Percentiles rank a stretch among this genome's conserved stretches.
Conservation (phyloP, 2,329 filamentous ascomycete genomes). For the Ascochyta viciae-villosae region DNA sequence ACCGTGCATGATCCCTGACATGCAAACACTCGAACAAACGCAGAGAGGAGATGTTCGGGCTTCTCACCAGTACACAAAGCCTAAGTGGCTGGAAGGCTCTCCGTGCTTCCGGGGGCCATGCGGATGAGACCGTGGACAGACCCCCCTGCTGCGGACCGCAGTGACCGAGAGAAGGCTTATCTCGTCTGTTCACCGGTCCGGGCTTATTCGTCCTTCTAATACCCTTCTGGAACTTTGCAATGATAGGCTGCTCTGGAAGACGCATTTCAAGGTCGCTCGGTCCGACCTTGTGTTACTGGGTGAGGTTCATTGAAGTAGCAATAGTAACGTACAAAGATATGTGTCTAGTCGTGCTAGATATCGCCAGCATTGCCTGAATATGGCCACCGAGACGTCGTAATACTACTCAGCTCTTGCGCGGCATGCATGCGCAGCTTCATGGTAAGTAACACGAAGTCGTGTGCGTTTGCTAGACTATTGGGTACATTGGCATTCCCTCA, state of each 20-base stretch:
- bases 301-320: not conserved
- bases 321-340: not conserved
- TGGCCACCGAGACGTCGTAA: not conserved
- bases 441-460: not conserved
- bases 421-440: not conserved
- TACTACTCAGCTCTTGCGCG: not conserved
- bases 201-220: not conserved
- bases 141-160: constrained; percentile 12
- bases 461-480: not conserved
- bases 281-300: not conserved
- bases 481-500: not conserved
- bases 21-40: constrained; percentile 1
- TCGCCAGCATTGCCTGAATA: not conserved
- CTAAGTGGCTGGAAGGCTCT: not conserved
- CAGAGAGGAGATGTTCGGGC: not conserved
- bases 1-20: not conserved
- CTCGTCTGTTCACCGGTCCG: constrained; percentile 6
- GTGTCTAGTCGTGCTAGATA: not conserved
- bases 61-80: not conserved
- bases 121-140: not conserved
- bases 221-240: constrained; percentile 1
- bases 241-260: not conserved
- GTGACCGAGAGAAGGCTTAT: constrained; percentile 3
- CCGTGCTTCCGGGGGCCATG: constrained; percentile 1
- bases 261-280: not conserved